phyloP scores from a whole-genome alignment of 352 stramenopile species.

The Globisporangium abappressorium region DNA sequence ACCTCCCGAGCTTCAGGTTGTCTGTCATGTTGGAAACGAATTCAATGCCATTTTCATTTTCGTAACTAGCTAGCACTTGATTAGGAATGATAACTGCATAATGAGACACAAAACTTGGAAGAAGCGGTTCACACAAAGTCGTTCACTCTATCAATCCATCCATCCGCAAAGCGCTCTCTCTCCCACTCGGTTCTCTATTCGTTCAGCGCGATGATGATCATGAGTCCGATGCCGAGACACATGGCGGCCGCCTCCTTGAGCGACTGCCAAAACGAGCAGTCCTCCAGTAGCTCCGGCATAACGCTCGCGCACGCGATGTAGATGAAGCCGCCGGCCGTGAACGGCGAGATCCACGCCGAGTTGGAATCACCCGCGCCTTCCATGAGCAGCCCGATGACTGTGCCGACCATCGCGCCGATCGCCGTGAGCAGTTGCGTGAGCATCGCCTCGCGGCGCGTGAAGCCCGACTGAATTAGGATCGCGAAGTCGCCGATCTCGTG shows the following conservation, averaged over 20 bases:
- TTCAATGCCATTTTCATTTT: background rate
- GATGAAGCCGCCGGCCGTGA: slow-evolving; percentile 90
- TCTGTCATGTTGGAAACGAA: background rate
- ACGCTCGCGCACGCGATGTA: slow-evolving; percentile 91
- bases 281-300: slow-evolving; percentile 89
- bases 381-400: slow-evolving; percentile 78
- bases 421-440: slow-evolving; percentile 90
- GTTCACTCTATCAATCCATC: background rate
- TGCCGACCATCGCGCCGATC: slow-evolving; percentile 89
- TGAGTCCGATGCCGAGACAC: slow-evolving; percentile 68
- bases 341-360: slow-evolving; percentile 78
- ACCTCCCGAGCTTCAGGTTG: background rate
- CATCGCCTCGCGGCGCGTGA: slow-evolving; percentile 88
- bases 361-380: slow-evolving; percentile 64
- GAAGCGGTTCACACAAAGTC: background rate
- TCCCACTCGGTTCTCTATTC: slow-evolving; percentile 32
- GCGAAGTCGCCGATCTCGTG: slow-evolving; percentile 93
- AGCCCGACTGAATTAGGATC: slow-evolving; percentile 90
- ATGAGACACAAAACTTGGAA: slow-evolving; percentile 3
- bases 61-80: background rate
- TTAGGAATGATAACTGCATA: slow-evolving; percentile 8
- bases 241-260: slow-evolving; percentile 68
- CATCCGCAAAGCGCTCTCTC: background rate
- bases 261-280: slow-evolving; percentile 70
- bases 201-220: slow-evolving; percentile 73